These are phyloP conservation scores for Fallopia convolvulus DNA, from an alignment of 148 eudicot genomes.

Conservation along the genomic window DNA sequence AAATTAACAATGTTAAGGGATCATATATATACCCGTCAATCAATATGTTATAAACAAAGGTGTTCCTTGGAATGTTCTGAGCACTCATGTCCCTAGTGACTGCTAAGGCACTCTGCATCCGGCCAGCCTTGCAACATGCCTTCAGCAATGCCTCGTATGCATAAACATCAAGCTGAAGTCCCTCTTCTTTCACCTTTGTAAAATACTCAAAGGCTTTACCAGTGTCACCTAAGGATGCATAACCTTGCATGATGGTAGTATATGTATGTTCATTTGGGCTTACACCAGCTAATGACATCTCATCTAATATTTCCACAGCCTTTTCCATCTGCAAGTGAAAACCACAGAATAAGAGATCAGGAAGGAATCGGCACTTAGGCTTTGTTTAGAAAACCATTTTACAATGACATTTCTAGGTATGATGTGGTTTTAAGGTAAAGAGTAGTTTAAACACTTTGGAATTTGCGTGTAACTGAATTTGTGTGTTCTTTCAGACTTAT, in stretches of 20 bases:
- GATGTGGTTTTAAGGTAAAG: too few species aligned
- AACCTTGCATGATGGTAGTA: slow-evolving; percentile 94
- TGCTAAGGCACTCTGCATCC: slow-evolving; percentile 98
- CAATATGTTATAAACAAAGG: slow-evolving; percentile 85
- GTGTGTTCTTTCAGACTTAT: too few species aligned
- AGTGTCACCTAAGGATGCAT: slow-evolving; percentile 91
- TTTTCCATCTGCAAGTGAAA: slow-evolving; percentile 58
- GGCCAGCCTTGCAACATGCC: slow-evolving; percentile 95
- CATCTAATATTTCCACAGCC: slow-evolving; percentile 66
- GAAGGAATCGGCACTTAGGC: not conserved
- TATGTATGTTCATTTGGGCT: slow-evolving; percentile 73
- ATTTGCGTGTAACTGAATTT: too few species aligned
- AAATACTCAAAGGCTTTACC: slow-evolving; percentile 97
- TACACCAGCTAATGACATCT: slow-evolving; percentile 72
- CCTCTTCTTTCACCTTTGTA: slow-evolving; percentile 69
- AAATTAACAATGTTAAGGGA: not conserved
- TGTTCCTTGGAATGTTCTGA: slow-evolving; percentile 69
- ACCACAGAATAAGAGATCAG: not conserved
- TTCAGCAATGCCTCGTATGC: slow-evolving; percentile 89
- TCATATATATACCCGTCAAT: slow-evolving; percentile 71
- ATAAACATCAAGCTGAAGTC: slow-evolving; percentile 82
- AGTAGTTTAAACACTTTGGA: too few species aligned
- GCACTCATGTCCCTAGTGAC: slow-evolving; percentile 91
- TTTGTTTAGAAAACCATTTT: too few species aligned
- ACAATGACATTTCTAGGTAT: too few species aligned